These are phyloP conservation scores for Anaeromyces robustus DNA, from an alignment of 192 early-diverging fungal species.

Conservation along the genomic window DNA sequence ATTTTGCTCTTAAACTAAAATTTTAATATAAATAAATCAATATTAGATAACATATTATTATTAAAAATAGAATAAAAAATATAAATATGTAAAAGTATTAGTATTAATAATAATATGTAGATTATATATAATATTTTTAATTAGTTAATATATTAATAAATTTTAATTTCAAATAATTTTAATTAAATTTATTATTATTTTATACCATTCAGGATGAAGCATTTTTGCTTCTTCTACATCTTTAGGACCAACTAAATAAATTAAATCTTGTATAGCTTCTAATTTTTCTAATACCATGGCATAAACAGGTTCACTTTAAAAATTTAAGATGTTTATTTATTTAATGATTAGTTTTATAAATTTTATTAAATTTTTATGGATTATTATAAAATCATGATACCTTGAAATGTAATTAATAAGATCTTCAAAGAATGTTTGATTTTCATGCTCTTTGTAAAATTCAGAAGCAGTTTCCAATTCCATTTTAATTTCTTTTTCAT, in stretches of 20 bases:
- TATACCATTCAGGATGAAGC: background rate
- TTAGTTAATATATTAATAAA: too few species aligned
- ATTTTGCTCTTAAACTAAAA: constrained; percentile 24
- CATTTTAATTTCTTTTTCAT: constrained; percentile 15
- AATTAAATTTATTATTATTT: too few species aligned
- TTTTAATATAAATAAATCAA: too few species aligned
- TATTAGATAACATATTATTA: too few species aligned
- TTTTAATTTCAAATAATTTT: too few species aligned
- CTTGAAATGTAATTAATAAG: constrained; percentile 28
- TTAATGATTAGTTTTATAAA: too few species aligned
- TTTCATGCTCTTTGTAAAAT: constrained; percentile 33
- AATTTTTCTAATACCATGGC: constrained; percentile 23
- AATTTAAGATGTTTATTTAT: too few species aligned
- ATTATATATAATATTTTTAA: too few species aligned
- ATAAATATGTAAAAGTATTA: too few species aligned
- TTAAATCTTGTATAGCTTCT: constrained; percentile 31
- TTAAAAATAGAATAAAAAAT: too few species aligned
- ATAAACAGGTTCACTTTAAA: background rate
- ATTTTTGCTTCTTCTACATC: constrained; percentile 35
- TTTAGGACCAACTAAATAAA: constrained; percentile 34
- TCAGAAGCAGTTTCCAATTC: constrained; percentile 4
- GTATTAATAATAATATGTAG: too few species aligned
- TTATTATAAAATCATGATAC: constrained; percentile 10
- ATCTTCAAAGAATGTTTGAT: constrained; percentile 21
- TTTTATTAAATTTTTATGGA: too few species aligned